A percentile compares a stretch with the other conserved stretches of the same genome.
phyloP scores from a whole-genome alignment of 345 rosid species.

The Cochlearia excelsa region DNA sequence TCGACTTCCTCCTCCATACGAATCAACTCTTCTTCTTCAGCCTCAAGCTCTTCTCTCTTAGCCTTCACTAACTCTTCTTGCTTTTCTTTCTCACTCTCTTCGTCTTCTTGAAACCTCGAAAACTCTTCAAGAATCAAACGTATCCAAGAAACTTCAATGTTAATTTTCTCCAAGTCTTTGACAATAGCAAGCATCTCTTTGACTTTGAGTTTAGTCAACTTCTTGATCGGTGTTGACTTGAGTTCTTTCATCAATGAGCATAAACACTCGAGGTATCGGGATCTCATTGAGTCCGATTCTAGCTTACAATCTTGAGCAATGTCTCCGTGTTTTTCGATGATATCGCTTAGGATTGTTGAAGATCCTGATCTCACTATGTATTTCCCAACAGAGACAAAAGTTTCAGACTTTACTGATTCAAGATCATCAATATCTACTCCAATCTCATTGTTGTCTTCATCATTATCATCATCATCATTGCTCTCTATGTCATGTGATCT shows the following conservation, averaged over 20 bases:
- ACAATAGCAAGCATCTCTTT: conserved; percentile 69
- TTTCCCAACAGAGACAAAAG: conserved; percentile 63
- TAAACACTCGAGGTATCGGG: conserved; percentile 67
- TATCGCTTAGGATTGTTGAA: conserved; percentile 46
- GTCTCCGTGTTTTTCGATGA: conserved; percentile 70
- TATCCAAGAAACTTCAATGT: conserved; percentile 64
- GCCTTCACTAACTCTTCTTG: conserved; percentile 43
- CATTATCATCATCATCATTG: conserved; percentile 20
- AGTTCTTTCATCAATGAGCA: conserved; percentile 74
- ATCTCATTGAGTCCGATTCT: conserved; percentile 66
- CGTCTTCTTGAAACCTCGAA: conserved; percentile 38
- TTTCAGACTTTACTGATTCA: conserved; percentile 59
- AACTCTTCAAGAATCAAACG: conserved; percentile 53
- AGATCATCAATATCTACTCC: conserved; percentile 42
- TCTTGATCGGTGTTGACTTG: conserved; percentile 48
- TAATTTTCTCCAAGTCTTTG: conserved; percentile 69
- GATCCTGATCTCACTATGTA: conserved; percentile 56
- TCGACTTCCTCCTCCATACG: conserved; percentile 48
- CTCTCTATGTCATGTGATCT: conserved; percentile 17
- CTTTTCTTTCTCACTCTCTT: conserved; percentile 43
- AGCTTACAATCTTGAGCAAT: conserved; percentile 62
- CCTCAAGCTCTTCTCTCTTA: conserved; percentile 47
- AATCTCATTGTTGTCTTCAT: conserved; percentile 23
- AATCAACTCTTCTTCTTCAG: conserved; percentile 41
- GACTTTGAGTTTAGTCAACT: conserved; percentile 61